Evolutionary conservation across 768 basidiomycete genomes (phyloP).

Genomic region (Mycena filopes): DNA sequence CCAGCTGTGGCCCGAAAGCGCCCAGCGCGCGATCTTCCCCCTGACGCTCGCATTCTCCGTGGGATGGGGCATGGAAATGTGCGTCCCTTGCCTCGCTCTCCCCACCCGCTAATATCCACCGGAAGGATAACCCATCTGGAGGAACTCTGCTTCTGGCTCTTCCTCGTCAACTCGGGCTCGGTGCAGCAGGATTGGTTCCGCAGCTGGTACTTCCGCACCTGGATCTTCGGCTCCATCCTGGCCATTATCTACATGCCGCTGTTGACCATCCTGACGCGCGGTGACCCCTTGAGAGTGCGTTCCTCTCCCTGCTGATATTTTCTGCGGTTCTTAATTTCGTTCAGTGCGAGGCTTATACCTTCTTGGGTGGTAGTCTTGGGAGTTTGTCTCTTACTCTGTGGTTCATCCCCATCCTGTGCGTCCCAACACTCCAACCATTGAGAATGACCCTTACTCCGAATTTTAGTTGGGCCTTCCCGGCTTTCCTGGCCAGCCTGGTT

Average conservation of each 20-base stretch:
- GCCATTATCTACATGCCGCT: constrained; percentile 77
- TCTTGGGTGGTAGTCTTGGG: constrained; percentile 75
- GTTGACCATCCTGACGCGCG: constrained; percentile 71
- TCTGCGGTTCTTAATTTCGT: neutral
- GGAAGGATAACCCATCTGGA: constrained; percentile 81
- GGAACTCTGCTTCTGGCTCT: constrained; percentile 92
- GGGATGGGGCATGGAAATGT: constrained; percentile 84
- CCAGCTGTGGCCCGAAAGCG: constrained; percentile 59
- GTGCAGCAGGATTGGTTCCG: constrained; percentile 81
- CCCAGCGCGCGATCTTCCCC: constrained; percentile 68
- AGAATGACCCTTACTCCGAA: constrained; percentile 28
- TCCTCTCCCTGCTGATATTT: neutral
- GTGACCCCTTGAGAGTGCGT: constrained; percentile 67
- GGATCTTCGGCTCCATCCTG: constrained; percentile 71
- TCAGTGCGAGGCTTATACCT: constrained; percentile 76
- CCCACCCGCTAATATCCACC: neutral
- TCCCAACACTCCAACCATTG: constrained; percentile 9
- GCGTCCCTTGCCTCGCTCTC: constrained; percentile 36
- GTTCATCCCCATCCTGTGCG: constrained; percentile 78
- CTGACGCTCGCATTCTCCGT: constrained; percentile 71
- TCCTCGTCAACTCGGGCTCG: constrained; percentile 74
- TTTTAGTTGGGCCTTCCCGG: constrained; percentile 70
- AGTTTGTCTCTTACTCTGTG: constrained; percentile 77
- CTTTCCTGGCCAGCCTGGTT: constrained; percentile 71
- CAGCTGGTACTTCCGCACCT: constrained; percentile 78